Evolutionary conservation across 179 eudicot genomes (phyloP).

Genomic region (Nepenthes alata): DNA sequence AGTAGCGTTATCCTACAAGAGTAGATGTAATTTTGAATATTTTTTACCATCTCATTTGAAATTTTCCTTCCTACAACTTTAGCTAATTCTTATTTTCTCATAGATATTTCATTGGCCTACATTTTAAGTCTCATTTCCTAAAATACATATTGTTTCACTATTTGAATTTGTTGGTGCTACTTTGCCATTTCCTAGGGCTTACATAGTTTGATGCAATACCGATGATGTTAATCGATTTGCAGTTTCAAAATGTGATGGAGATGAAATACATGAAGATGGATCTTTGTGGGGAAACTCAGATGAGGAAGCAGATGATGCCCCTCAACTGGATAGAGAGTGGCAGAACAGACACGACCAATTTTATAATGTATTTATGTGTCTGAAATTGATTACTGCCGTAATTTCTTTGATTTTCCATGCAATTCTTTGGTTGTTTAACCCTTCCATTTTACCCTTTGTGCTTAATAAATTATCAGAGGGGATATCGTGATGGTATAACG

Average conservation of each 20-base stretch:
- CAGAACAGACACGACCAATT: slow-evolving; percentile 53
- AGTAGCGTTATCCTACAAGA: too few species aligned
- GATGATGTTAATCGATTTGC: background rate
- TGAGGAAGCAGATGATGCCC: slow-evolving; percentile 26
- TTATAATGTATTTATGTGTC: slow-evolving; percentile 35
- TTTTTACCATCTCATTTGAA: too few species aligned
- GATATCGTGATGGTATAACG: slow-evolving; percentile 68
- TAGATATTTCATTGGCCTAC: background rate
- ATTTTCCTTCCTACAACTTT: too few species aligned
- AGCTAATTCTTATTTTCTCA: too few species aligned
- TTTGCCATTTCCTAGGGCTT: too few species aligned
- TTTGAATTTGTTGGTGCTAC: too few species aligned
- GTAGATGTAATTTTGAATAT: too few species aligned
- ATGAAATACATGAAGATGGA: slow-evolving; percentile 31
- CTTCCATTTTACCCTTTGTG: background rate
- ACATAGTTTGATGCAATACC: too few species aligned
- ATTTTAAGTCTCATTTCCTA: background rate
- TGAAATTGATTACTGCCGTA: background rate
- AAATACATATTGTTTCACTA: too few species aligned
- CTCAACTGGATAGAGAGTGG: slow-evolving; percentile 69
- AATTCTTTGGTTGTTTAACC: slow-evolving; percentile 1
- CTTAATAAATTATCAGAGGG: slow-evolving; percentile 32
- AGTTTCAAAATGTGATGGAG: slow-evolving; percentile 20
- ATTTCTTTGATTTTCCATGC: background rate
- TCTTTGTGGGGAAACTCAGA: slow-evolving; percentile 34